Evolutionary conservation across 129 eudicot species (phyloP).

Genomic region (Flaveria brownii): DNA sequence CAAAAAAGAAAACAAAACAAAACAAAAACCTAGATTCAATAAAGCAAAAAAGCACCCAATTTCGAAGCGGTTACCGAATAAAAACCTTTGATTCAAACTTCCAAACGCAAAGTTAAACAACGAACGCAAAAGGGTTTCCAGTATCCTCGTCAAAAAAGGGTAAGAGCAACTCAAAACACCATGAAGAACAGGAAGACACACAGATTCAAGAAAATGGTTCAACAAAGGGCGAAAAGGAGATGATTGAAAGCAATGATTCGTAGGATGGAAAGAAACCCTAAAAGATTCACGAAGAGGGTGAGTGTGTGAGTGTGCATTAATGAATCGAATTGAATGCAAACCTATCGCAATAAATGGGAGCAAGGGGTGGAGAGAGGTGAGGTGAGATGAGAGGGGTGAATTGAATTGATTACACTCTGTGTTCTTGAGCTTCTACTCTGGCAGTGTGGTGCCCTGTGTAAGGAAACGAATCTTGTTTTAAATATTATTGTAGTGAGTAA

Average conservation of each 20-base stretch:
- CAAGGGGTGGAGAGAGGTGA: conserved; percentile 14
- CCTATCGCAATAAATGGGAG: conserved; percentile 31
- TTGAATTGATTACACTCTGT: conserved; percentile 38
- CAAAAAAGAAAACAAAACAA: background rate
- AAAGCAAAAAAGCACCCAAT: conserved; percentile 25
- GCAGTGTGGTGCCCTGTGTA: conserved; percentile 29
- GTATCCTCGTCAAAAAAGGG: background rate
- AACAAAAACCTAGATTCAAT: conserved; percentile 27
- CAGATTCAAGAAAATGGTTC: background rate
- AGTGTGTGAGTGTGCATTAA: conserved; percentile 2
- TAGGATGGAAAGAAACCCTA: conserved; percentile 17
- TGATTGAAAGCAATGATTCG: background rate
- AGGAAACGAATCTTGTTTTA: conserved; percentile 23
- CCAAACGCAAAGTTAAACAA: background rate
- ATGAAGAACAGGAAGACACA: background rate
- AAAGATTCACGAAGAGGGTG: background rate
- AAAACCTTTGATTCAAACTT: conserved; percentile 42
- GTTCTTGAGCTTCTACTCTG: conserved; percentile 48
- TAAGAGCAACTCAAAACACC: background rate
- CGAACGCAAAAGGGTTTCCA: conserved; percentile 11
- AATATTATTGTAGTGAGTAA: background rate
- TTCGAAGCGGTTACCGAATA: conserved; percentile 13
- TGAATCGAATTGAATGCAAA: conserved; percentile 32
- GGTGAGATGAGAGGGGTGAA: background rate
- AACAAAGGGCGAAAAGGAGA: conserved; percentile 1